These are phyloP conservation scores for Diaporthe caulivora DNA, from an alignment of 2,329 filamentous ascomycete species.

Conservation along the genomic window DNA sequence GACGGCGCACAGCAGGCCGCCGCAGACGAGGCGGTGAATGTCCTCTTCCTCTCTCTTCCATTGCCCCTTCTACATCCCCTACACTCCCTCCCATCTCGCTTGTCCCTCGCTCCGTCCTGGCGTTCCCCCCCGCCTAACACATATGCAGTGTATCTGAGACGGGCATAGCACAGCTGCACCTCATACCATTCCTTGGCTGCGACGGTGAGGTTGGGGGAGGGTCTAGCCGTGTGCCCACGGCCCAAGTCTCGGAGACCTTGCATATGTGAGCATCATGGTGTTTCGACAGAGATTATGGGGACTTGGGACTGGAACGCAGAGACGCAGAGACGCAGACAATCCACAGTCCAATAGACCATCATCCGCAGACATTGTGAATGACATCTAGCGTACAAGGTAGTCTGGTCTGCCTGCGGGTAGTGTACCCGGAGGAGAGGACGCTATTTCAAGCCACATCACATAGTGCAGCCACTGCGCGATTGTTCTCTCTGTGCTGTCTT, in stretches of 20 bases:
- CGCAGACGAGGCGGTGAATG: slow-evolving; percentile 22
- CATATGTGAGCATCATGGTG: not conserved
- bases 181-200: not conserved
- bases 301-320: too few relatives aligned
- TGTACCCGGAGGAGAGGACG: not conserved
- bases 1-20: slow-evolving; percentile 20
- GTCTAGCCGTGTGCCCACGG: too few relatives aligned
- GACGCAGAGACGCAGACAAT: not conserved
- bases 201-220: too few relatives aligned
- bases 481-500: not conserved
- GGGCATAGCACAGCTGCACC: slow-evolving; percentile 10
- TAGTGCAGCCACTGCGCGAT: not conserved
- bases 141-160: slow-evolving; percentile 11
- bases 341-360: not conserved
- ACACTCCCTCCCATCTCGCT: not conserved
- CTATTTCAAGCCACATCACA: slow-evolving; percentile 1
- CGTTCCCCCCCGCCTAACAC: not conserved
- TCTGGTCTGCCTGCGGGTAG: not conserved
- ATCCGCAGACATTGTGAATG: not conserved
- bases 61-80: not conserved
- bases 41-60: not conserved
- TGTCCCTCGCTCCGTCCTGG: not conserved
- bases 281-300: too few relatives aligned
- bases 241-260: not conserved
- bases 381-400: not conserved